Base-by-base conservation (phyloP, 2,329 filamentous ascomycete species). In the Plenodomus tracheiphilus region DNA sequence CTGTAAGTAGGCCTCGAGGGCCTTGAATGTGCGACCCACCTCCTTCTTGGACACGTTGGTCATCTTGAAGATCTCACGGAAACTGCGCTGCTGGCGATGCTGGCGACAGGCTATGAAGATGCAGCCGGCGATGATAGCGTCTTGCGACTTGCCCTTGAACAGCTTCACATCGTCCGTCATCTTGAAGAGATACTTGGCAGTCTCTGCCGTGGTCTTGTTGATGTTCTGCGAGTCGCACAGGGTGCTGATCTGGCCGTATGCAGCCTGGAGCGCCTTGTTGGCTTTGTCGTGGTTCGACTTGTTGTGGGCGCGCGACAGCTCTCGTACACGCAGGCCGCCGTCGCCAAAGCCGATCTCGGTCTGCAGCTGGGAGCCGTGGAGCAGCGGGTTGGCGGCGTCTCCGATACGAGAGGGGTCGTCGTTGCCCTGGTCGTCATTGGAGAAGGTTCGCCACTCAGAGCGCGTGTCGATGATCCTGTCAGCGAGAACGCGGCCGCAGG, bases 371-470 rank as follows among this genome's bases (percentile, higher is more conserved):
- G 91, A 88, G 47, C 91, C 92, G 66, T 96, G 91, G 49, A 96
- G 82, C 37, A 99, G 85, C 45, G 90, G 87, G 68, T 97, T 97
- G 52, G 88, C 87, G 5, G 88, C 89, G 63, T 97, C 94, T 78
- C 94, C 94, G 58, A 99, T 93, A 91, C 94, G 94, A 50, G 91
- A 97, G 4, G 95, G 94, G 61, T 99, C 94, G 64, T 97, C 95
- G 67, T 89, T 92, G 66, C 90, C 91, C 73, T 96, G 91, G 71
- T 99, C 95, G 68, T 99, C 94, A 71, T 97, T 97, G 69, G 92
- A 91, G 76, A 99, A 99, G 1, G 94, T 99, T 70, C 94, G 90
- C 94, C 94, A 99, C 77, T 99, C 94, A 40, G 91, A 96, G 54
- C 95, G 88, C 53, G 90, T 95, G 70, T 99, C 95, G 68, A 99